These are phyloP conservation scores for Neurospora terricola DNA, from an alignment of 495 filamentous ascomycete species.

Conservation along the genomic window DNA sequence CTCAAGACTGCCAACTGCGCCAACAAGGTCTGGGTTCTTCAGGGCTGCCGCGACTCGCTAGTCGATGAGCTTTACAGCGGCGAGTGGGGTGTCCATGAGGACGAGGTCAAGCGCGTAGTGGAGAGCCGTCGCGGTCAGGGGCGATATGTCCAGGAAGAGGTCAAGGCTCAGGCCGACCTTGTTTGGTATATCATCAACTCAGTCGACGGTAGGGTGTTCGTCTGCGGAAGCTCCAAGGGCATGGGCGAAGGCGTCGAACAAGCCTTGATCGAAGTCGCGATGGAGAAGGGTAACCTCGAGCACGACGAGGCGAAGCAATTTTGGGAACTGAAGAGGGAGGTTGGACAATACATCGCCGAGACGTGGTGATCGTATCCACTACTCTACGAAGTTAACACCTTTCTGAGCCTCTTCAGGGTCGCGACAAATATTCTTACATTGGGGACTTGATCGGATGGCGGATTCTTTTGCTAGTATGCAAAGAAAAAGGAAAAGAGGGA, in stretches of 20 bases:
- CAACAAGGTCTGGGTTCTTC: slow-evolving; percentile 98
- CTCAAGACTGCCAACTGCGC: slow-evolving; percentile 94
- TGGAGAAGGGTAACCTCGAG: slow-evolving; percentile 68
- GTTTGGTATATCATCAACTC: slow-evolving; percentile 96
- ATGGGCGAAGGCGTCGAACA: slow-evolving; percentile 96
- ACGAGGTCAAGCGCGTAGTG: slow-evolving; percentile 86
- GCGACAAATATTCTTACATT: background rate
- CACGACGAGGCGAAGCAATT: slow-evolving; percentile 63
- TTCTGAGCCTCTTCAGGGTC: background rate
- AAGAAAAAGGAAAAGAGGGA: too few species aligned
- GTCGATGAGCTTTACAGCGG: slow-evolving; percentile 93
- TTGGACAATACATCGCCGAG: slow-evolving; percentile 80
- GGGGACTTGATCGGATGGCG: background rate
- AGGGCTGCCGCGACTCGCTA: slow-evolving; percentile 86
- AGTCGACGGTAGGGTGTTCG: slow-evolving; percentile 86
- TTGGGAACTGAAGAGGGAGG: slow-evolving; percentile 75
- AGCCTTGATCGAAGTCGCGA: slow-evolving; percentile 69
- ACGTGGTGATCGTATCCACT: slow-evolving; percentile 37
- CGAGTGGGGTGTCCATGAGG: slow-evolving; percentile 91
- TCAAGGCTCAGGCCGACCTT: slow-evolving; percentile 75
- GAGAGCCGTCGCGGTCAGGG: slow-evolving; percentile 70
- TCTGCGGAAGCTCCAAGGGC: slow-evolving; percentile 85
- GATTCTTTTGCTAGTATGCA: too few species aligned
- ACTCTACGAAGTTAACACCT: background rate
- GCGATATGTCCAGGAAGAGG: slow-evolving; percentile 82